Evolutionary conservation across 2,329 filamentous ascomycete species (phyloP), one percentile per base, ranked within the genome.

Genomic region (Talaromyces atroroseus): DNA sequence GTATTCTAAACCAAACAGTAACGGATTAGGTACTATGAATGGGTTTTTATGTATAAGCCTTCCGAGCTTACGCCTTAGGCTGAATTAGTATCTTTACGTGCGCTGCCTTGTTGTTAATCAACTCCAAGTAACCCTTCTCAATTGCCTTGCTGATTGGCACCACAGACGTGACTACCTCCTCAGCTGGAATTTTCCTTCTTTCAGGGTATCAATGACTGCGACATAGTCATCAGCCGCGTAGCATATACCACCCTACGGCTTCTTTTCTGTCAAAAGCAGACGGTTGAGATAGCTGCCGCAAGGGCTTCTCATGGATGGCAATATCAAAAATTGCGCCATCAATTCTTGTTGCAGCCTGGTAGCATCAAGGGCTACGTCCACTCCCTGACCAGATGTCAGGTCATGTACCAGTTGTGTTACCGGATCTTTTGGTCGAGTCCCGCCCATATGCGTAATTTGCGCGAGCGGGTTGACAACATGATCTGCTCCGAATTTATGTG

Each of bases 251-350:
- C 65, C 84, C 81, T 6, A 74, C 74, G 52, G 79, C 18, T 40
- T 54, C 44, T 40, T 54, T 18, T 54, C 52, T 7, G 29, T 11
- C 24, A 54, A 78, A 5, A 82, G 75, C 29, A 84, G 61, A 61
- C 78, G 75, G 60, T 82, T 83, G 1, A 80, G 77, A 32, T 80
- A 71, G 52, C 85, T 78, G n/a, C 0, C 75, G 73, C 3, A 83
- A 74, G 6, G 72, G 71, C 53, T 77, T 81, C 63, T 84, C 82
- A 82, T 82, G 86, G 2, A 87, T 81, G 0, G 84, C 82, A n/a
- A 87, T 77, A 59, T 87, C 87, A 2, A 87, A 77, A 0, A 87
- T 75, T 0, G 80, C 81, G 0, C 83, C 84, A 36, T 79, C 74
- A 0, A 76, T 74, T 49, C 77, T 74, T 2, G 83, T 78, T 0